phyloP scores from a whole-genome alignment of 192 early-diverging fungal species.

The Rhizophagus prolifer region DNA sequence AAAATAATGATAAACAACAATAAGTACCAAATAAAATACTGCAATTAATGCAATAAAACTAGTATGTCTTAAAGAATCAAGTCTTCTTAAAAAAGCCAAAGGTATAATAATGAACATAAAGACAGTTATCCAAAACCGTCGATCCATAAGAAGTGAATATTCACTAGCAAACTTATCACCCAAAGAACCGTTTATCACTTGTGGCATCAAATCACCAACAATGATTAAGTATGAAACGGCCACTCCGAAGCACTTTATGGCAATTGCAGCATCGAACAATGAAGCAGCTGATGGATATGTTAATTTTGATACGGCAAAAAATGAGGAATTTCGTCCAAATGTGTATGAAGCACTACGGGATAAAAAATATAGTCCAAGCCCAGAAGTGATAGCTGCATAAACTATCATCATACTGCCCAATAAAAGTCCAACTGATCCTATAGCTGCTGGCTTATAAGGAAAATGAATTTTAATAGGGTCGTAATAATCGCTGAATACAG shows the following conservation, averaged over 20 bases:
- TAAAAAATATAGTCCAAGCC: constrained; percentile 84
- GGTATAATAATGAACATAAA: constrained; percentile 73
- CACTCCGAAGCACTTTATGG: constrained; percentile 98
- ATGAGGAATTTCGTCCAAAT: constrained; percentile 77
- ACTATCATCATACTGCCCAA: constrained; percentile 81
- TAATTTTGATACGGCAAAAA: constrained; percentile 86
- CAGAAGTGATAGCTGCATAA: constrained; percentile 71
- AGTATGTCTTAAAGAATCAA: constrained; percentile 91
- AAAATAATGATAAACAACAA: constrained; percentile 79
- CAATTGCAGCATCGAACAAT: constrained; percentile 94
- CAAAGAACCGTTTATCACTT: constrained; percentile 49
- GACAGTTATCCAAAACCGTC: constrained; percentile 84
- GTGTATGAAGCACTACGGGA: constrained; percentile 73
- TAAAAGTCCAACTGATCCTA: constrained; percentile 80
- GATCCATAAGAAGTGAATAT: constrained; percentile 52
- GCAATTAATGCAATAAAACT: constrained; percentile 82
- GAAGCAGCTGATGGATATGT: constrained; percentile 90
- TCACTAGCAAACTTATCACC: constrained; percentile 29
- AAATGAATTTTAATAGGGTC: background rate
- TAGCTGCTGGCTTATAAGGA: constrained; percentile 71
- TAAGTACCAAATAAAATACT: constrained; percentile 80
- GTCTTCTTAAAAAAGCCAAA: constrained; percentile 72
- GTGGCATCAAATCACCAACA: constrained; percentile 89
- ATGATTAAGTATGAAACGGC: constrained; percentile 94
- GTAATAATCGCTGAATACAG: background rate